Conservation (phyloP, 768 basidiomycete species). For the Phylloporus arenicola region DNA sequence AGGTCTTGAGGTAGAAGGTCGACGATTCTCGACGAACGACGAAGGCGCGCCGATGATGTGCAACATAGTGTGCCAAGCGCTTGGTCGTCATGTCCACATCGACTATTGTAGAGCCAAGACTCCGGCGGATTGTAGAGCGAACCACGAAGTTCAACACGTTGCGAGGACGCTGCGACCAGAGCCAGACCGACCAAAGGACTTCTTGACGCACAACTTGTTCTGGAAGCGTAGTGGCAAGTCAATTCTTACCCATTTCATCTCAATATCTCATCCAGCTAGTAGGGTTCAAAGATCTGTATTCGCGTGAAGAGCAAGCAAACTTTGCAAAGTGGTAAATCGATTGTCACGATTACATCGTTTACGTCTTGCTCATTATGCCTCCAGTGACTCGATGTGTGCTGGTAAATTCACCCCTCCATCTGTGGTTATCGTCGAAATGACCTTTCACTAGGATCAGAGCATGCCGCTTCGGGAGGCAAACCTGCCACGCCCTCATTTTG, state of each 20-base stretch:
- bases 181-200: slow-evolving; percentile 46
- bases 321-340: slow-evolving; percentile 48
- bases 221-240: slow-evolving; percentile 52
- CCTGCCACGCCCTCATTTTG: slow-evolving; percentile 49
- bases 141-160: slow-evolving; percentile 43
- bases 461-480: slow-evolving; percentile 32
- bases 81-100: slow-evolving; percentile 52
- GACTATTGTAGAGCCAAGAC: slow-evolving; percentile 46
- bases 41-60: slow-evolving; percentile 62
- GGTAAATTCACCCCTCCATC: slow-evolving; percentile 26
- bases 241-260: background rate
- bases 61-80: slow-evolving; percentile 44
- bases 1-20: slow-evolving; percentile 46
- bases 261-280: background rate
- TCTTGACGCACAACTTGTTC: slow-evolving; percentile 47
- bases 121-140: slow-evolving; percentile 32
- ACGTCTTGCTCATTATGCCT: background rate
- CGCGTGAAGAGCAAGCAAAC: slow-evolving; percentile 46
- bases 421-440: background rate
- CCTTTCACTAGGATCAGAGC: slow-evolving; percentile 42
- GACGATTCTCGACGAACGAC: slow-evolving; percentile 46
- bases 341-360: background rate
- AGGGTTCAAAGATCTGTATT: slow-evolving; percentile 64
- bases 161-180: slow-evolving; percentile 36
- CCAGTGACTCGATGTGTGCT: slow-evolving; percentile 48